phyloP scores from a whole-genome alignment of 192 early-diverging fungal species.

The Mortierella alpina region DNA sequence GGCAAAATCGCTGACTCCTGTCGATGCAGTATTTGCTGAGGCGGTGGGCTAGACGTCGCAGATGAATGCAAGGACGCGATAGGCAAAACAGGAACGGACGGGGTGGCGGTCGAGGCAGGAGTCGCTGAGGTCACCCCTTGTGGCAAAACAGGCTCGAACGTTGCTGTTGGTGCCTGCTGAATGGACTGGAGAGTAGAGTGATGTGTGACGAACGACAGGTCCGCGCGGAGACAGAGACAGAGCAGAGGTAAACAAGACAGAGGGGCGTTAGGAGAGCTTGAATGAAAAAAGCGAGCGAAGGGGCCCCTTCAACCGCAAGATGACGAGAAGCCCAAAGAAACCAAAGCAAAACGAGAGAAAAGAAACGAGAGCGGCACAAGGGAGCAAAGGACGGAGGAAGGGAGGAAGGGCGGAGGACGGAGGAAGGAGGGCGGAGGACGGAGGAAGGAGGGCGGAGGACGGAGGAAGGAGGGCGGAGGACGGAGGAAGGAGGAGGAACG shows the following conservation, averaged over 20 bases:
- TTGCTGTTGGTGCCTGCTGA: neutral
- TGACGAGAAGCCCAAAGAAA: neutral
- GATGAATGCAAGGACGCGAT: neutral
- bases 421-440: neutral
- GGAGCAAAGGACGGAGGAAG: neutral
- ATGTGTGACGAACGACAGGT: neutral
- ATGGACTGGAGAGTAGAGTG: neutral
- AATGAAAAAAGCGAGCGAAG: neutral
- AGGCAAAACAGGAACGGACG: neutral
- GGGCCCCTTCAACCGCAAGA: neutral
- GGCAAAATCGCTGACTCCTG: too few species aligned
- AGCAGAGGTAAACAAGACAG: conserved; percentile 1
- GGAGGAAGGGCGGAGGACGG: neutral
- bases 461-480: neutral
- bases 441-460: neutral
- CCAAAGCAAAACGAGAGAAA: neutral
- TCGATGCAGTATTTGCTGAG: too few species aligned
- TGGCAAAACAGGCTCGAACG: conserved; percentile 4
- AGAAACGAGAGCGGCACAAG: neutral
- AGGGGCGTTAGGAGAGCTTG: neutral
- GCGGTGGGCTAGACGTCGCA: neutral
- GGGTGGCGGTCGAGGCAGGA: neutral
- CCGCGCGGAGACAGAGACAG: conserved; percentile 1
- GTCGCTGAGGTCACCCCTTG: conserved; percentile 5
- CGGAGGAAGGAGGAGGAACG: neutral